Percentiles rank a stretch among this genome's conserved stretches.
These are phyloP conservation scores for Simmondsia chinensis DNA, from an alignment of 148 eudicot species.

Conservation along the genomic window DNA sequence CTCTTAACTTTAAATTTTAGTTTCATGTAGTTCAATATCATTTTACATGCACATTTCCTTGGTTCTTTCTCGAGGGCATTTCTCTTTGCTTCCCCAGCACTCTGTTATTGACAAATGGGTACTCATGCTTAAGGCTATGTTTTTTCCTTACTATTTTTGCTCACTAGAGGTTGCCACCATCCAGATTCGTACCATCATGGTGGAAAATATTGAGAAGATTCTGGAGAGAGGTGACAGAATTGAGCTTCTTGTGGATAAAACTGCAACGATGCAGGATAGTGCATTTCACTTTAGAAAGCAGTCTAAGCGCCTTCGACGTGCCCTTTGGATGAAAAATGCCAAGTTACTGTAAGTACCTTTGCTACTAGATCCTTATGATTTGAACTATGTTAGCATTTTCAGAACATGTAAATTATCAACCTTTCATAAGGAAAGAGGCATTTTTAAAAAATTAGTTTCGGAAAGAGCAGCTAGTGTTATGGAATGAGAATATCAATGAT, in stretches of 20 bases:
- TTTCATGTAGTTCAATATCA: no score
- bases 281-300: constrained; percentile 97
- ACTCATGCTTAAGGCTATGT: no score
- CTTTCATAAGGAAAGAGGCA: neutral
- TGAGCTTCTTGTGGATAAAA: constrained; percentile 98
- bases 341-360: constrained; percentile 65
- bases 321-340: constrained; percentile 98
- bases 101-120: no score
- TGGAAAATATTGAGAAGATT: constrained; percentile 93
- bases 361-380: neutral
- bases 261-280: constrained; percentile 93
- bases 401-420: neutral
- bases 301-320: constrained; percentile 88
- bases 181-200: constrained; percentile 94
- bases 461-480: no score
- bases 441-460: no score
- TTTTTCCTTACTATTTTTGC: no score
- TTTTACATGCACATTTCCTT: no score
- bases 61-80: no score
- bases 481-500: no score
- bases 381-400: neutral
- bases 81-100: no score
- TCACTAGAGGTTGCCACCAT: no score
- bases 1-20: no score
- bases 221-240: constrained; percentile 93